Percentiles rank a stretch among this genome's conserved stretches.
phyloP scores from a whole-genome alignment of 768 basidiomycete genomes.

The Cyathus striatus region DNA sequence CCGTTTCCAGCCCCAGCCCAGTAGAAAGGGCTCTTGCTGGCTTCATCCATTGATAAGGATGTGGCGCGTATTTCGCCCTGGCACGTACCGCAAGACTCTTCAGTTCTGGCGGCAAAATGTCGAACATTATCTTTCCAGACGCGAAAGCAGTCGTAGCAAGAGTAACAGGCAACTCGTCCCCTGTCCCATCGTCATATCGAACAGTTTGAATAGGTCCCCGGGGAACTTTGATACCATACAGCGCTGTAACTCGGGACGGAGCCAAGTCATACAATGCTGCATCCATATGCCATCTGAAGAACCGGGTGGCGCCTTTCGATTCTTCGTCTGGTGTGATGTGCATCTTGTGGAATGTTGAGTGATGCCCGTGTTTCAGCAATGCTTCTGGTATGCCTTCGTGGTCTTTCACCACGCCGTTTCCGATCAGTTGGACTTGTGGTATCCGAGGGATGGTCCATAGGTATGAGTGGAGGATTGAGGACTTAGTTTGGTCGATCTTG shows the following conservation, averaged over 20 bases:
- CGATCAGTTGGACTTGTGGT: conserved; percentile 89
- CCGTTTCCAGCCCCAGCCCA: conserved; percentile 78
- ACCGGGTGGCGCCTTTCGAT: conserved; percentile 70
- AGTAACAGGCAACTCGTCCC: conserved; percentile 77
- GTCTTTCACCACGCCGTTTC: conserved; percentile 75
- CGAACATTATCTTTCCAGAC: conserved; percentile 81
- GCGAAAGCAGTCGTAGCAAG: conserved; percentile 85
- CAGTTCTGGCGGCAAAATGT: conserved; percentile 60
- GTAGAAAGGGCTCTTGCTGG: conserved; percentile 68
- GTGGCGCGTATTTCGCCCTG: conserved; percentile 75
- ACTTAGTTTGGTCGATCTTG: conserved; percentile 68
- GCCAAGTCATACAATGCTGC: conserved; percentile 76
- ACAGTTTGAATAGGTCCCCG: conserved; percentile 56
- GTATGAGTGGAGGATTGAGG: conserved; percentile 84
- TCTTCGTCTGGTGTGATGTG: conserved; percentile 69
- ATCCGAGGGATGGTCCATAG: conserved; percentile 87
- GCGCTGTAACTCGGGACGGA: conserved; percentile 80
- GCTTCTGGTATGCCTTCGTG: conserved; percentile 79
- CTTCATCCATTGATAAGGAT: conserved; percentile 91
- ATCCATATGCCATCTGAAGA: conserved; percentile 92
- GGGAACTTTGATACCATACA: conserved; percentile 76
- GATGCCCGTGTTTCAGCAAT: conserved; percentile 80
- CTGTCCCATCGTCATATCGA: conserved; percentile 83
- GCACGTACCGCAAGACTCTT: conserved; percentile 80
- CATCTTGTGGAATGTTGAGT: conserved; percentile 86